A percentile compares a stretch with the other conserved stretches of the same genome.
phyloP scores from a whole-genome alignment of 2,329 filamentous ascomycete genomes.

The Neoarthrinium moseri region DNA sequence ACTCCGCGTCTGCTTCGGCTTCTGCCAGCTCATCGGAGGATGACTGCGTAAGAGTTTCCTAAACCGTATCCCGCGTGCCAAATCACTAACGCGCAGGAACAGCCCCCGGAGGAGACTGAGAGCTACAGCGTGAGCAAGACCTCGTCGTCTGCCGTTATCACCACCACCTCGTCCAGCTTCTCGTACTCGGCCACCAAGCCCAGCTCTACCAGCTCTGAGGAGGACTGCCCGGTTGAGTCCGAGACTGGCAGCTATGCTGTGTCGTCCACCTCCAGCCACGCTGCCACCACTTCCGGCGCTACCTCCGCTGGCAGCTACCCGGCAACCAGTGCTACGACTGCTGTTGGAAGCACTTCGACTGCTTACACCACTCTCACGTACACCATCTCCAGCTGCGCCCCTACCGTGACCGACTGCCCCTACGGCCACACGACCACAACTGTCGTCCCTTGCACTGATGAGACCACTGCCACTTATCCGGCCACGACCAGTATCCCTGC shows the following conservation, averaged over 20 bases:
- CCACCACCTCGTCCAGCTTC: not conserved
- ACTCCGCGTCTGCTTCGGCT: not conserved
- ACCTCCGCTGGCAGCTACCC: not conserved
- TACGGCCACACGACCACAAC: constrained; percentile 23
- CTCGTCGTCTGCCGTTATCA: not conserved
- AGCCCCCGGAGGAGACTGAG: not conserved
- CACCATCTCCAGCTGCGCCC: constrained; percentile 31
- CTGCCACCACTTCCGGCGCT: not conserved
- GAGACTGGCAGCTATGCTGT: not conserved
- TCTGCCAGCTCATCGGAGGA: not conserved
- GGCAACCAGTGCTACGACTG: not conserved
- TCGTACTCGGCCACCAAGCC: not conserved
- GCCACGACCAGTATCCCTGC: not conserved
- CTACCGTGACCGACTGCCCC: constrained; percentile 26
- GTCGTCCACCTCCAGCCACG: constrained; percentile 4
- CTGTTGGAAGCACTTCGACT: constrained; percentile 22
- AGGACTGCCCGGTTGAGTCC: not conserved
- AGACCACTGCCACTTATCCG: not conserved
- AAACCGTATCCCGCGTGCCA: not conserved
- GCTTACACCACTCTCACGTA: constrained; percentile 23
- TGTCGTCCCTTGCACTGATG: not conserved
- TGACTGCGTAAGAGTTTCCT: not conserved
- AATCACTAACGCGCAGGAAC: too few species aligned
- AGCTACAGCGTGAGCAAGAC: not conserved
- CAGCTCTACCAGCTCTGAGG: not conserved